A percentile compares a stretch with the other conserved stretches of the same genome.
These are phyloP conservation scores for Leccinum subtestaceum DNA, from an alignment of 768 basidiomycete genomes.

Conservation along the genomic window DNA sequence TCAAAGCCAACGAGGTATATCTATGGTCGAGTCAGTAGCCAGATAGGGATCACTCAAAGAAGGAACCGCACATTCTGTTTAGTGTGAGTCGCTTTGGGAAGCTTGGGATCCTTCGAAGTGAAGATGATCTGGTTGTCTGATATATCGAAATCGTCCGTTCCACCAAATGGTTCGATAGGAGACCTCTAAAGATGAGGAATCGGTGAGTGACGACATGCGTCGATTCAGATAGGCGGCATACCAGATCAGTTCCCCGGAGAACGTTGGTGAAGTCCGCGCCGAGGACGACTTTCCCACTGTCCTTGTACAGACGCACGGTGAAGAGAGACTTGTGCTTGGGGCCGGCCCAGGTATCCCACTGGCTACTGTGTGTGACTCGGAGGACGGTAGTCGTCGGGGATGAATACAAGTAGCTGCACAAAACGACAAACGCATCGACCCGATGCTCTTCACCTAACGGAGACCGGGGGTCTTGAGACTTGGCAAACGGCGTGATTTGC, in stretches of 20 bases:
- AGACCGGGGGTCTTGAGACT: no score
- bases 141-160: conserved; percentile 75
- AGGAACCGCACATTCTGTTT: conserved; percentile 65
- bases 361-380: conserved; percentile 20
- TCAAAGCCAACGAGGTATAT: conserved; percentile 66
- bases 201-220: neutral
- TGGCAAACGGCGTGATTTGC: no score
- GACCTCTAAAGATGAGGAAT: conserved; percentile 41
- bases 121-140: conserved; percentile 70
- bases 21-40: conserved; percentile 34
- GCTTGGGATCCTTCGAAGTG: conserved; percentile 78
- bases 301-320: conserved; percentile 54
- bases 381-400: no score
- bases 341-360: conserved; percentile 78
- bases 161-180: conserved; percentile 88
- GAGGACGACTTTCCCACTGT: conserved; percentile 50
- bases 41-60: neutral
- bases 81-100: conserved; percentile 82
- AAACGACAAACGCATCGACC: no score
- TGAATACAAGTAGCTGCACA: no score
- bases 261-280: conserved; percentile 54
- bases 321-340: conserved; percentile 74
- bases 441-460: no score
- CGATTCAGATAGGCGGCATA: conserved; percentile 33
- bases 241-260: conserved; percentile 67